Percentiles rank a stretch among this genome's conserved stretches.
phyloP scores from a whole-genome alignment of 2,329 filamentous ascomycete species.

The Alternaria arbusti region DNA sequence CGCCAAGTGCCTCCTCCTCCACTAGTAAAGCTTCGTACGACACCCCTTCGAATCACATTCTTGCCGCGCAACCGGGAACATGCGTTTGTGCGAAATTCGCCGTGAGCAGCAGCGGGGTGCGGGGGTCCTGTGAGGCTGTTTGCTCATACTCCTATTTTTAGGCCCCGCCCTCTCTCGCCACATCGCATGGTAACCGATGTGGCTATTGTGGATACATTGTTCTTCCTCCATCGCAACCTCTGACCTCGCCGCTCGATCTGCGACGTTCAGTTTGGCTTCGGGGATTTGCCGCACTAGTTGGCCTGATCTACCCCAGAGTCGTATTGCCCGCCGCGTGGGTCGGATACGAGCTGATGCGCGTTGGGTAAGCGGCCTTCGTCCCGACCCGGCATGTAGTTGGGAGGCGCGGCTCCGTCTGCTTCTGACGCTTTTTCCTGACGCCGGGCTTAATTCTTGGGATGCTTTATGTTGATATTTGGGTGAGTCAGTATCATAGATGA shows the following conservation, averaged over 20 bases:
- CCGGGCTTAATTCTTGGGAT: background rate
- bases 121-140: constrained; percentile 13
- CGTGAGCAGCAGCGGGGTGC: background rate
- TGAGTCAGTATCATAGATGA: background rate
- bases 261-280: constrained; percentile 10
- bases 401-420: constrained; percentile 6
- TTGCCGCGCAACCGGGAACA: constrained; percentile 9
- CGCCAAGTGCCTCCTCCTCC: constrained; percentile 8
- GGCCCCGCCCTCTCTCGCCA: constrained; percentile 6
- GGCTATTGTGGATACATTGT: background rate
- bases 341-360: constrained; percentile 37
- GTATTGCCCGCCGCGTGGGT: constrained; percentile 31
- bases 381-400: constrained; percentile 9
- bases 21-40: constrained; percentile 18
- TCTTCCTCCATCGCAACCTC: background rate
- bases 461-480: background rate
- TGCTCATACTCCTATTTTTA: constrained; percentile 13
- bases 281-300: constrained; percentile 23
- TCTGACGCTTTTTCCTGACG: background rate
- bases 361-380: constrained; percentile 26
- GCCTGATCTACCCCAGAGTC: constrained; percentile 30
- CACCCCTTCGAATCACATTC: constrained; percentile 12
- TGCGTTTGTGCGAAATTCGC: constrained; percentile 6
- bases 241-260: background rate
- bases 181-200: constrained; percentile 5